Base-by-base conservation (phyloP, 1,284 basidiomycete species). In the Ganoderma resinaceum region DNA sequence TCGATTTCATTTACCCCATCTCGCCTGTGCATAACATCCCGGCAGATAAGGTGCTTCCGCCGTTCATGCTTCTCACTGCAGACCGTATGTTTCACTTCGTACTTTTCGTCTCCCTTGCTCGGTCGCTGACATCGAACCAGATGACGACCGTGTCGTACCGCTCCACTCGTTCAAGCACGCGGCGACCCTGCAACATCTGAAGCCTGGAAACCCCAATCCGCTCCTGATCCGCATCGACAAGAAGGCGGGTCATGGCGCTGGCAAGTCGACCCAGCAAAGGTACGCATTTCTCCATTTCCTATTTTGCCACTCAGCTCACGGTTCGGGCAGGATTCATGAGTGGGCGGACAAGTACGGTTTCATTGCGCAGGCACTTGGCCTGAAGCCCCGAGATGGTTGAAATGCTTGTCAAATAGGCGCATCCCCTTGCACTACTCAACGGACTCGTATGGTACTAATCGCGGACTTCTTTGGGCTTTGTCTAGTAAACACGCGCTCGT, bases 91-190 rank as follows among this genome's bases (percentile, higher is more conserved):
- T 18, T 2, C 4, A 26, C 7, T 62, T 35, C 33, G 40, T 26
- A 33, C 8, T 33, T 61, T n/a, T 43, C 66, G 8, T 38, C 46
- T 52, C 46, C 23, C 49, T 31, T 26, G 2, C 43, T 62, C 31
- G 37, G 26, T 23, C 31, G 31, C 60, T 29, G 52, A 55, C 63
- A 3, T 12, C 16, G 58, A 60, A 60, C n/a, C 58, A 93, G 92
- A 95, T 76, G 94, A 95, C 74, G 93, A 95, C 75, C 90, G 94
- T 38, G 91, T 94, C 14, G 92, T 94, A 1, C 93, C 93, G 2
- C 81, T 93, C 74, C 94, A 95, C 79, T 92, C 92, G 7, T 94
- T 93, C 85, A 95, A 95, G 79, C 85, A 88, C 64, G 89, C 90
- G 0, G 93, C 93, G 26, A 88, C 88, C 26, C 81, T 95, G 43